Evolutionary conservation across 768 basidiomycete species (phyloP).

Genomic region (Exsudoporus frostii): DNA sequence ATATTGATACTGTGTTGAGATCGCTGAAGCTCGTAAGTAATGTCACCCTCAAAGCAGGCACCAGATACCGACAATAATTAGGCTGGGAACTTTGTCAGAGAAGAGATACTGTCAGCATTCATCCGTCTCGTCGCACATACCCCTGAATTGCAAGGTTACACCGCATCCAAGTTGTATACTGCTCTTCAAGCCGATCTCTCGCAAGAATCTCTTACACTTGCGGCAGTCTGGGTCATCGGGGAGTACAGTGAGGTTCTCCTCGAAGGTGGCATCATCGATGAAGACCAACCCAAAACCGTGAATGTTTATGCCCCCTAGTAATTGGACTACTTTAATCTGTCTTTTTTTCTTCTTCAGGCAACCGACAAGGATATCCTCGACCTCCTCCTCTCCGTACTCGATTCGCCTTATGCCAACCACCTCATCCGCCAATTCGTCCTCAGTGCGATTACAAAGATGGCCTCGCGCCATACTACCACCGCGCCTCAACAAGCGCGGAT

Average conservation of each 20-base stretch:
- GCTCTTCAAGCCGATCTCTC: slow-evolving; percentile 90
- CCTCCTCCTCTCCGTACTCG: slow-evolving; percentile 79
- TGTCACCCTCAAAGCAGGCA: neutral
- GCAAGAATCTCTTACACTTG: slow-evolving; percentile 91
- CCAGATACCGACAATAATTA: slow-evolving; percentile 28
- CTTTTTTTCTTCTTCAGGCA: slow-evolving; percentile 42
- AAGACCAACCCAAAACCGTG: slow-evolving; percentile 70
- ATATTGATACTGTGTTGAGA: slow-evolving; percentile 94
- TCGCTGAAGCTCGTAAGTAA: slow-evolving; percentile 80
- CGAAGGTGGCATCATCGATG: slow-evolving; percentile 78
- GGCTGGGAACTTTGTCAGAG: slow-evolving; percentile 98
- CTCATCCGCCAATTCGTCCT: slow-evolving; percentile 92
- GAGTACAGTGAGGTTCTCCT: slow-evolving; percentile 92
- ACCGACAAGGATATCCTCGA: slow-evolving; percentile 83
- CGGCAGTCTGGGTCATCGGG: slow-evolving; percentile 93
- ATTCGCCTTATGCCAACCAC: slow-evolving; percentile 92
- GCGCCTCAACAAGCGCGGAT: slow-evolving; percentile 74
- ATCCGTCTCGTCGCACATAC: slow-evolving; percentile 96
- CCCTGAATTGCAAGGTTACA: slow-evolving; percentile 94
- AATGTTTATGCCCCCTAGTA: slow-evolving; percentile 15
- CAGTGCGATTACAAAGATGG: slow-evolving; percentile 85
- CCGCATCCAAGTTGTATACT: slow-evolving; percentile 84
- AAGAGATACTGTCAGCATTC: slow-evolving; percentile 93
- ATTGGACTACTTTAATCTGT: neutral
- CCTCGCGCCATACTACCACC: slow-evolving; percentile 70